Percentiles rank a stretch among this genome's conserved stretches.
Conservation (phyloP, 208 protist species). For the Leishmania aethiopica region DNA sequence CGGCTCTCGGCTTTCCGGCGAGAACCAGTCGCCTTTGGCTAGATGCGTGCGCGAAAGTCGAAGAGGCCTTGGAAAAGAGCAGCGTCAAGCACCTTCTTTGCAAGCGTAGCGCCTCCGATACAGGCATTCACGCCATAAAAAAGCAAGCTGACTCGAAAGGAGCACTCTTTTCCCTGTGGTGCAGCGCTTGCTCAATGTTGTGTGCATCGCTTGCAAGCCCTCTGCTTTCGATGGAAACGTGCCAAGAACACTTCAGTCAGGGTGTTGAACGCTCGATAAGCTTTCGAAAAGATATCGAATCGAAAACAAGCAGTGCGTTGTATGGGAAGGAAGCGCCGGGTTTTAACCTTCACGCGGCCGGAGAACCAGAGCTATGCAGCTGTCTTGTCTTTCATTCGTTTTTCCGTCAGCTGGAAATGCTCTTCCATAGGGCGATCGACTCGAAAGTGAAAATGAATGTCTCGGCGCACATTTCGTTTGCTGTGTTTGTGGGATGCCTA, state of each 20-base stretch:
- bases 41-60: slow-evolving; percentile 15
- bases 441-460: background rate
- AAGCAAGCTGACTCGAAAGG: slow-evolving; percentile 2
- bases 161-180: slow-evolving; percentile 16
- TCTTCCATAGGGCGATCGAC: background rate
- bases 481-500: slow-evolving; percentile 18
- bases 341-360: slow-evolving; percentile 6
- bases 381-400: slow-evolving; percentile 27
- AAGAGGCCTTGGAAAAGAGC: slow-evolving; percentile 1
- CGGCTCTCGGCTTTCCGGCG: slow-evolving; percentile 8
- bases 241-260: background rate
- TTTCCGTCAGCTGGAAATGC: slow-evolving; percentile 6
- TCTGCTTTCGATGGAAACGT: background rate
- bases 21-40: slow-evolving; percentile 19
- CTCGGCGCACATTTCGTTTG: slow-evolving; percentile 3
- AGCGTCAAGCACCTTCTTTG: background rate
- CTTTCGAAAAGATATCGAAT: slow-evolving; percentile 2
- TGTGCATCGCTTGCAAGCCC: background rate
- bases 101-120: slow-evolving; percentile 4
- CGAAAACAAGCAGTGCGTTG: background rate
- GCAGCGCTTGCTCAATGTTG: background rate
- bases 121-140: slow-evolving; percentile 21
- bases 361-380: slow-evolving; percentile 25
- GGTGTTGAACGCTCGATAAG: background rate
- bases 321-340: background rate